Conservation (phyloP, 805 yeast genomes). For the Ascoidea rubescens region DNA sequence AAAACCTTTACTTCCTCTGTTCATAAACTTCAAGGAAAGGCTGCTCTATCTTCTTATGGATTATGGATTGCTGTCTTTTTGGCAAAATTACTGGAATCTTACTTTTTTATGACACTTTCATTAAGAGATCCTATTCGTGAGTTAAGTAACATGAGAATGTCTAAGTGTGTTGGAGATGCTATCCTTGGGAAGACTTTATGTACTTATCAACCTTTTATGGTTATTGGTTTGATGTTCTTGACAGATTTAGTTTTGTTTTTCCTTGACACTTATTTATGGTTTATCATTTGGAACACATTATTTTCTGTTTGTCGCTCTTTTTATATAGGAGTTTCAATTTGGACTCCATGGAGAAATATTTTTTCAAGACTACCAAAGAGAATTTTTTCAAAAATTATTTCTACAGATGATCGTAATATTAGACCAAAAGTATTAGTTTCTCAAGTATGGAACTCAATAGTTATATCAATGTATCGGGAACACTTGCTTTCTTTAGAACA, state of each 20-base stretch:
- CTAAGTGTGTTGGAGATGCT: constrained; percentile 48
- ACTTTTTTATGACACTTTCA: constrained; percentile 62
- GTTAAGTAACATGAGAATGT: constrained; percentile 38
- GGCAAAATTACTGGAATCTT: constrained; percentile 64
- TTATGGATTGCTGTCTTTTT: constrained; percentile 56
- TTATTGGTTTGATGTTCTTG: constrained; percentile 36
- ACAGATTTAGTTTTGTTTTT: constrained; percentile 62
- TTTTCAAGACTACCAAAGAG: constrained; percentile 67
- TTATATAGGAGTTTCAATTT: constrained; percentile 64
- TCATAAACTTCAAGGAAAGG: constrained; percentile 36
- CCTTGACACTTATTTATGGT: constrained; percentile 78
- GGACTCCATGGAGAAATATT: constrained; percentile 84
- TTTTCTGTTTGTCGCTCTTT: constrained; percentile 62
- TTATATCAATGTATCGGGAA: constrained; percentile 71
- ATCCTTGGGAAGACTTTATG: constrained; percentile 42
- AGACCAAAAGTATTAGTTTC: constrained; percentile 45
- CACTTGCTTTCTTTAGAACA: constrained; percentile 66
- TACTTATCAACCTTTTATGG: constrained; percentile 37
- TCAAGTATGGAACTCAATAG: constrained; percentile 74
- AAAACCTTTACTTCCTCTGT: constrained; percentile 47
- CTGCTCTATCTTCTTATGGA: constrained; percentile 47
- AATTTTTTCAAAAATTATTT: constrained; percentile 54
- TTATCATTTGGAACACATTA: constrained; percentile 63
- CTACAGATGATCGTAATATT: constrained; percentile 24
- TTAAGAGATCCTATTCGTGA: constrained; percentile 64